Base-by-base conservation (phyloP, 768 basidiomycete species). In the Gymnopilus junonius region DNA sequence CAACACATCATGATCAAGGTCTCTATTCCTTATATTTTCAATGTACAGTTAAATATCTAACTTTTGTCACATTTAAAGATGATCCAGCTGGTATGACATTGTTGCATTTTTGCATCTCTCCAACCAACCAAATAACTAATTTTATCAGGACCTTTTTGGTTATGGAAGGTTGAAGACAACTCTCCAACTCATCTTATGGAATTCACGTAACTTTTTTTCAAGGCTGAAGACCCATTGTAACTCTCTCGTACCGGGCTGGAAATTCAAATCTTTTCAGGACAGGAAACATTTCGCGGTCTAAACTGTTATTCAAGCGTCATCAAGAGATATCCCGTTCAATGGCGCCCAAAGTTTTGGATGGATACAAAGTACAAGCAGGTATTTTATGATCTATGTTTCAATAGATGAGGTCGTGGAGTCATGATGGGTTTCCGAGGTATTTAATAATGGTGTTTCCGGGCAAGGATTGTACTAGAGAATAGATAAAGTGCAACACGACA, bases 81-180 rank as follows among this genome's bases (percentile, higher is more conserved):
- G 90, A 92, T 70, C 89, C 89, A 27, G 85, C 83, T 55, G 90
- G 89, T 90, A 71, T 50, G 70, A 46, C 48, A n/a, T n/a, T 23
- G 20, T 31, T 34, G 53, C 23, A 25, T 8, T 40, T 20, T 31
- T 17, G 48, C 4, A 29, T 14, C 20, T 14, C 37, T 39, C 37
- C 25, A 29, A 37, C n/a, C n/a, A n/a, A n/a, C 21, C 21, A 12
- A 17, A 25, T 62, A 7, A 60, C 42, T 50, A 29, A 35, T 14
- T 51, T 14, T 12, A 23, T 11, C 65, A 90, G 89, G 89, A 43
- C 89, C 90, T 2, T 91, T 90, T 70, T 91, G 88, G 89, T 78
- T 91, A 66, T 89, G 86, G 83, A 89, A 88, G 73, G 83, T 84
- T 46, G 74, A 74, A 17, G 78, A 81, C 10, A 70, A 77, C 55